Base-by-base conservation (phyloP, 2,329 filamentous ascomycete species). In the Pezicula carpinea region DNA sequence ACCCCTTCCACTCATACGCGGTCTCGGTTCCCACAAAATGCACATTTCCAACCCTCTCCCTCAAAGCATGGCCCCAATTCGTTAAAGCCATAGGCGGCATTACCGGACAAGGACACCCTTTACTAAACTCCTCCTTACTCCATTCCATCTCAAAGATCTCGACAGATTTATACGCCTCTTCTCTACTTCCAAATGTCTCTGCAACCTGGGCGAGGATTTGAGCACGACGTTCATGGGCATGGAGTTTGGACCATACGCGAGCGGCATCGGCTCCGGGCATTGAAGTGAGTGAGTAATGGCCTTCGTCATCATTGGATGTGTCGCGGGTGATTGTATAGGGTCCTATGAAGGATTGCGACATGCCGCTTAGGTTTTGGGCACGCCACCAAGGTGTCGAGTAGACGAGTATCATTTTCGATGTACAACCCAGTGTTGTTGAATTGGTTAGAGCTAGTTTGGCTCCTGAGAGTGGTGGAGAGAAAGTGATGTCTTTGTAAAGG, bases 1-100 rank as follows among this genome's bases (percentile, higher is more conserved):
- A 76, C 0, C 74, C 73, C 46, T 72, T 73, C 74, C 73, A 77
- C 42, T 72, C 68, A 2, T 49, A 63, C 6, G 67, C 66, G 14
- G 68, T 71, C 59, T 77, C 74, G 0, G 74, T 76, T 0, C 74
- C 74, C 2, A 72, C 72, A 52, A 75, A 76, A 51, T 76, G 71
- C 3, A 76, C 21, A 31, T 70, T 67, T 0, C 67, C 64, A 15
- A 66, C 52, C 0, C 60, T 60, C 39, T 64, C 63, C 5, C 62
- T 61, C 23, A 66, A 61, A 3, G 64, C 52, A 13, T 55, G 15
- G 14, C 50, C 0, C 53, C 57, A 10, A 57, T 59, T 18, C 58
- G 53, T 59, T 14, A 60, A 58, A 32, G 65, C 60, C 0, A 61
- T 64, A 3, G 66, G 56, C 4, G 54, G 59, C 2, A 59, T 59